These are phyloP conservation scores for Cyanophora paradoxa DNA, from an alignment of 78 protist genomes.

Conservation along the genomic window DNA sequence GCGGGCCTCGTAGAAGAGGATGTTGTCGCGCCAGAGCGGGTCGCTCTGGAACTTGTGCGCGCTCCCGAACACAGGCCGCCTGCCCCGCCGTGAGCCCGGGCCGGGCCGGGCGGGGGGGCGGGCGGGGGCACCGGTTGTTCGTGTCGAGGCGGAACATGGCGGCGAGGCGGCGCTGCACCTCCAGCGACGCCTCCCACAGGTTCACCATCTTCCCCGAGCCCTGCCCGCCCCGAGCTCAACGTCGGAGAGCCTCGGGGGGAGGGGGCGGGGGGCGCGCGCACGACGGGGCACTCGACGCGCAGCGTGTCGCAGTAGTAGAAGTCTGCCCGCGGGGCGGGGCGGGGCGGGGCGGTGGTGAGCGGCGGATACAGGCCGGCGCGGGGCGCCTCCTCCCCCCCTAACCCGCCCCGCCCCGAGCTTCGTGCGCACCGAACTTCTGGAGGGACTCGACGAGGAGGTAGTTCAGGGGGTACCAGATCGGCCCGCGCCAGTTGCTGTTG, in stretches of 20 bases:
- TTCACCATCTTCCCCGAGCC: not conserved
- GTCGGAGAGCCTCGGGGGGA: too few relatives aligned
- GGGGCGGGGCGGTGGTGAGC: too few relatives aligned
- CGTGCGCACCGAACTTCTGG: slow-evolving; percentile 28
- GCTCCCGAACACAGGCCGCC: too few relatives aligned
- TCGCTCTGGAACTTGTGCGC: slow-evolving; percentile 16
- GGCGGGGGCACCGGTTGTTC: not conserved
- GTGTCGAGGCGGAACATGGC: not conserved
- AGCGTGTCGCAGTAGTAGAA: not conserved
- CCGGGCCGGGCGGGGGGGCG: slow-evolving; percentile 28
- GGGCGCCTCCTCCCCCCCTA: slow-evolving; percentile 39
- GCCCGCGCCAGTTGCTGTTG: slow-evolving; percentile 73
- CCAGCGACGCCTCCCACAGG: not conserved
- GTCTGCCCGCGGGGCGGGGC: not conserved
- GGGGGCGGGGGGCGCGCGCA: not conserved
- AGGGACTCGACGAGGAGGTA: slow-evolving; percentile 52
- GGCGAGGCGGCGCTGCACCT: not conserved
- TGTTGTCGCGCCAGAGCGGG: slow-evolving; percentile 32
- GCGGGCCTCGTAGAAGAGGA: too few relatives aligned
- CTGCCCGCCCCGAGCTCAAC: too few relatives aligned
- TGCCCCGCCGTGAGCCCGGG: too few relatives aligned
- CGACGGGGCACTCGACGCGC: not conserved
- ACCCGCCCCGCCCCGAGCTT: slow-evolving; percentile 38
- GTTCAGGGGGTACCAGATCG: slow-evolving; percentile 64
- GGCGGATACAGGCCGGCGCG: slow-evolving; percentile 4